Conservation (phyloP, 2,329 filamentous ascomycete genomes). For the Didymella arachidicola region DNA sequence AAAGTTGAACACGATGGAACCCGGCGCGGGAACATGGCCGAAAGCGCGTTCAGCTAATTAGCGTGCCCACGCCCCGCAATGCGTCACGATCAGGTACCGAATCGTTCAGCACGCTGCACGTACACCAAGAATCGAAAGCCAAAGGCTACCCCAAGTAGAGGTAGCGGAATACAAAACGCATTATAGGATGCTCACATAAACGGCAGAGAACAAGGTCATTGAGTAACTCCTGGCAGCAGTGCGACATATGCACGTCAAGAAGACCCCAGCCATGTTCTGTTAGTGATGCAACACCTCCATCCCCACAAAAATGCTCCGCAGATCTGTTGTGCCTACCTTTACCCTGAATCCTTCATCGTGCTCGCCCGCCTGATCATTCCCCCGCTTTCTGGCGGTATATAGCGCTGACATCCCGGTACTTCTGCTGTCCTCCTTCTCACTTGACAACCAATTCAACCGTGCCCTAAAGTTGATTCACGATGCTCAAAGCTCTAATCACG, state of each 20-base stretch:
- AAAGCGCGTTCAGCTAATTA: constrained; percentile 9
- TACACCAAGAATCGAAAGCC: not conserved
- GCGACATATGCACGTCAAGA: not conserved
- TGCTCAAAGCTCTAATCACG: constrained; percentile 31
- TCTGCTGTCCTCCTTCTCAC: not conserved
- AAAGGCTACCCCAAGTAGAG: not conserved
- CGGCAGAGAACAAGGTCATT: not conserved
- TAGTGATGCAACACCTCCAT: constrained; percentile 1
- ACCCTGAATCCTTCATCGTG: constrained; percentile 11
- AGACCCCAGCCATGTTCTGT: not conserved
- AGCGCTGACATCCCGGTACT: not conserved
- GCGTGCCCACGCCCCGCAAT: constrained; percentile 16
- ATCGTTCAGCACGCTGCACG: not conserved
- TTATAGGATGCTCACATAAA: not conserved
- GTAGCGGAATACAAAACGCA: not conserved
- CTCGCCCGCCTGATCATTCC: constrained; percentile 7
- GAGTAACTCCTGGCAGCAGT: not conserved
- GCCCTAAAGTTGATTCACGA: constrained; percentile 7
- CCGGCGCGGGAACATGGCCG: constrained; percentile 10
- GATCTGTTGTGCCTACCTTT: constrained; percentile 13
- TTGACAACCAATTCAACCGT: not conserved
- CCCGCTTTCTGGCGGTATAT: constrained; percentile 12
- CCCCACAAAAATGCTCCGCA: constrained; percentile 15
- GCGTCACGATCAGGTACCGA: constrained; percentile 6
- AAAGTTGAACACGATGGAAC: not conserved